Evolutionary conservation across 768 basidiomycete species (phyloP).

Genomic region (Guyanaporus albipodus): DNA sequence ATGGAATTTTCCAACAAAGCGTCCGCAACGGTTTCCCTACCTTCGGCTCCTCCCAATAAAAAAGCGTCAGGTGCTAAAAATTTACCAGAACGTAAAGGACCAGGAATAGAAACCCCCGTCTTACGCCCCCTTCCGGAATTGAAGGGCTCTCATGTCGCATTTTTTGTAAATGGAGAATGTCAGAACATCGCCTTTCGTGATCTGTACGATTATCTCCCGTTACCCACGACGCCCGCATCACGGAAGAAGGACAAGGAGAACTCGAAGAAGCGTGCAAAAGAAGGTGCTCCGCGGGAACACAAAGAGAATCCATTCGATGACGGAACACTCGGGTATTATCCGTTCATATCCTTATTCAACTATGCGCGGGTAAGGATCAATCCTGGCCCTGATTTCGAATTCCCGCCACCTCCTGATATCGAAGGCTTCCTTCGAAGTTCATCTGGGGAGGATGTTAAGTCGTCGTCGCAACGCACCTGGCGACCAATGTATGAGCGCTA

Average conservation of each 20-base stretch:
- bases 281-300: constrained; percentile 65
- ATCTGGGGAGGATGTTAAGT: constrained; percentile 31
- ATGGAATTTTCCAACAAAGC: constrained; percentile 72
- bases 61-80: constrained; percentile 67
- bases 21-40: constrained; percentile 50
- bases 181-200: constrained; percentile 84
- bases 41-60: constrained; percentile 52
- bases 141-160: constrained; percentile 69
- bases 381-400: constrained; percentile 83
- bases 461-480: constrained; percentile 49
- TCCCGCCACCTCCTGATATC: constrained; percentile 74
- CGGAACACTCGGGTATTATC: constrained; percentile 93
- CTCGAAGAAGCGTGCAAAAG: constrained; percentile 53
- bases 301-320: constrained; percentile 89
- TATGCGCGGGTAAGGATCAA: constrained; percentile 82
- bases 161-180: constrained; percentile 89
- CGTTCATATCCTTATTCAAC: constrained; percentile 91
- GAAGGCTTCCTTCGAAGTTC: constrained; percentile 51
- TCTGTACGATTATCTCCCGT: constrained; percentile 84
- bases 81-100: constrained; percentile 53
- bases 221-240: constrained; percentile 58
- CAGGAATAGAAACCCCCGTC: constrained; percentile 31
- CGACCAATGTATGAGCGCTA: constrained; percentile 83
- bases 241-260: constrained; percentile 56
- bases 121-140: constrained; percentile 70